A percentile compares a stretch with the other conserved stretches of the same genome.
These are phyloP conservation scores for Acrodontium crateriforme DNA, from an alignment of 2,329 filamentous ascomycete species.

Conservation along the genomic window DNA sequence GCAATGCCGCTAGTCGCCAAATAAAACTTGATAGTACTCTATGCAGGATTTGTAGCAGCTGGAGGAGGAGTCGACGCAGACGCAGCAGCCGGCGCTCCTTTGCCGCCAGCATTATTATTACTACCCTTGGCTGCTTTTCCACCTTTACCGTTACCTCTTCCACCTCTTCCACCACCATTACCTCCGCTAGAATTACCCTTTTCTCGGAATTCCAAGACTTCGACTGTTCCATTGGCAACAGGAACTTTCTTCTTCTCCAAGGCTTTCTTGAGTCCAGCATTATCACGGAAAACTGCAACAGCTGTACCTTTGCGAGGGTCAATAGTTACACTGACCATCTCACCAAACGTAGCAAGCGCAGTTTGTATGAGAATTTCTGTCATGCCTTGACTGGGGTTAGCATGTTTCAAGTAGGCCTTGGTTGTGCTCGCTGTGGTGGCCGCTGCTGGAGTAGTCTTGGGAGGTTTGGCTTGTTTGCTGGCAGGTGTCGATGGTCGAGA, in stretches of 20 bases:
- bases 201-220: conserved; percentile 72
- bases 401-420: conserved; percentile 43
- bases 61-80: too few species aligned
- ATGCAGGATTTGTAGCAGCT: too few species aligned
- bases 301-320: conserved; percentile 92
- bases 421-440: conserved; percentile 23
- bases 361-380: conserved; percentile 68
- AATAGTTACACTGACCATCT: conserved; percentile 70
- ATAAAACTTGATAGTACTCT: too few species aligned
- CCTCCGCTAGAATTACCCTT: conserved; percentile 7
- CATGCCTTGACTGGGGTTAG: conserved; percentile 78
- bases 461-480: conserved; percentile 7
- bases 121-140: conserved; percentile 3
- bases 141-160: conserved; percentile 8
- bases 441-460: conserved; percentile 17
- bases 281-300: conserved; percentile 74
- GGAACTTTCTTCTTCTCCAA: conserved; percentile 68
- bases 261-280: conserved; percentile 60
- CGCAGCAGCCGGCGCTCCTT: too few species aligned
- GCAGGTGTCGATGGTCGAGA: conserved; percentile 4
- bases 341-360: conserved; percentile 60
- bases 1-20: too few species aligned
- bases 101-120: too few species aligned
- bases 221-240: conserved; percentile 73
- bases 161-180: conserved; percentile 6